Evolutionary conservation across 2,329 filamentous ascomycete species (phyloP), one percentile per base, ranked within the genome.

Genomic region (Pyrenophora seminiperda): DNA sequence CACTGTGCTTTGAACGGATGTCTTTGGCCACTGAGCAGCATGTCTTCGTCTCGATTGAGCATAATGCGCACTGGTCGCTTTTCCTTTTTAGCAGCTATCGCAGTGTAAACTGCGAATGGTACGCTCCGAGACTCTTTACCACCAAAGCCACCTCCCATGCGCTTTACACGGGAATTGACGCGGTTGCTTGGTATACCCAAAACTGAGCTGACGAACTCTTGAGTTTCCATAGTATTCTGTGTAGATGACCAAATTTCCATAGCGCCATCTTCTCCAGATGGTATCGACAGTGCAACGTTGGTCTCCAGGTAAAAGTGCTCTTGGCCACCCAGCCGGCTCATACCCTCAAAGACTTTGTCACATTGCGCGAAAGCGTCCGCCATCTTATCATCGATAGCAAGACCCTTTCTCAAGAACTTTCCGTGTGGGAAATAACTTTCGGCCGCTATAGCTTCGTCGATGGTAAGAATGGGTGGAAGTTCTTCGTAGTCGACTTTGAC

Each of bases 281-380:
- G 93, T 41, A 97, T 85, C 0, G 84, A 90, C 2, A 96, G 74
- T 36, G 87, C 88, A 1, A 90, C 92, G 56, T 97, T 88, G 0
- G 93, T 97, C 73, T 97, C 93, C 1, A 97, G 81, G 63, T 97
- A 97, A 70, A 97, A 97, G 68, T 97, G 93, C 70, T 97, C 93
- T 68, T 99, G 94, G 0, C 93, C 94, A 41, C 93, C 93, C 81
- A 97, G 95, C 44, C 91, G 81, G 1, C 87, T 83, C 0, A 87
- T 83, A 14, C 93, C 94, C n/a, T 84, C 86, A 60, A 97, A 92
- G 2, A 95, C 80, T 65, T 91, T 83, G 61, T 97, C 92, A 2
- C 84, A 89, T 6, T 86, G 79, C 47, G 83, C 79, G 68, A 96
- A 95, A 0, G 87, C 90, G 44, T 85, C 82, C 32, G 92, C 85